Evolutionary conservation across 768 basidiomycete species (phyloP).

Genomic region (Pilatotrama ljubarskyi): DNA sequence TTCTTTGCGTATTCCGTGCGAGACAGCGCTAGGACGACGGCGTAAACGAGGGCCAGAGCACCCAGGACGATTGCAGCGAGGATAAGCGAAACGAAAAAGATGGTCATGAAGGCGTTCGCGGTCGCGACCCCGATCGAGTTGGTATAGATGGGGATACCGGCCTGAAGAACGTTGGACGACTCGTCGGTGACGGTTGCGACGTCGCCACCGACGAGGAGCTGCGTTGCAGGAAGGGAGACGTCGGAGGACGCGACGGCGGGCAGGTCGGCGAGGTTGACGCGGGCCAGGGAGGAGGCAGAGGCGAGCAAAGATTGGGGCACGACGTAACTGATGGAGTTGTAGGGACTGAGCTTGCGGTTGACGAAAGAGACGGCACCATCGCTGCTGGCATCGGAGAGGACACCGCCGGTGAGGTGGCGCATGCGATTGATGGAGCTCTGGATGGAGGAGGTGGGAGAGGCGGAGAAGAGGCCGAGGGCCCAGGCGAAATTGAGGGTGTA

Average conservation of each 20-base stretch:
- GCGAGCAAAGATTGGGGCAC: constrained; percentile 13
- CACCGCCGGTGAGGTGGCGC: constrained; percentile 81
- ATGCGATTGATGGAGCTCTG: constrained; percentile 80
- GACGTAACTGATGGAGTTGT: constrained; percentile 43
- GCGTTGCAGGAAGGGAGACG: background rate
- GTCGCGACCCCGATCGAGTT: constrained; percentile 77
- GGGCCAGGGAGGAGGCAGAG: constrained; percentile 21
- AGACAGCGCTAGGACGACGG: constrained; percentile 37
- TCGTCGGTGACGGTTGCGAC: constrained; percentile 67
- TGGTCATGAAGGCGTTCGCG: constrained; percentile 87
- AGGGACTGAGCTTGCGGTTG: constrained; percentile 81
- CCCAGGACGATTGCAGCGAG: constrained; percentile 59
- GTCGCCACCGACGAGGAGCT: constrained; percentile 28
- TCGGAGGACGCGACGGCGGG: background rate
- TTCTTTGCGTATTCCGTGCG: constrained; percentile 23
- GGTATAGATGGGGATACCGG: constrained; percentile 81
- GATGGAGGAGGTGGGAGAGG: constrained; percentile 54
- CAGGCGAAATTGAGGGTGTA: constrained; percentile 89
- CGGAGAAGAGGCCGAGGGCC: constrained; percentile 74
- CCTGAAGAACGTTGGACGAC: constrained; percentile 68
- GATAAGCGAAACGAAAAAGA: constrained; percentile 76
- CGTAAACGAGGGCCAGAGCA: constrained; percentile 54
- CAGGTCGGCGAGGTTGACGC: constrained; percentile 19
- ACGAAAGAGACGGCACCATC: constrained; percentile 72
- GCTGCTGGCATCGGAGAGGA: constrained; percentile 55